Base-by-base conservation (phyloP, 305 asterid genomes). In the Solanum hybrid region DNA sequence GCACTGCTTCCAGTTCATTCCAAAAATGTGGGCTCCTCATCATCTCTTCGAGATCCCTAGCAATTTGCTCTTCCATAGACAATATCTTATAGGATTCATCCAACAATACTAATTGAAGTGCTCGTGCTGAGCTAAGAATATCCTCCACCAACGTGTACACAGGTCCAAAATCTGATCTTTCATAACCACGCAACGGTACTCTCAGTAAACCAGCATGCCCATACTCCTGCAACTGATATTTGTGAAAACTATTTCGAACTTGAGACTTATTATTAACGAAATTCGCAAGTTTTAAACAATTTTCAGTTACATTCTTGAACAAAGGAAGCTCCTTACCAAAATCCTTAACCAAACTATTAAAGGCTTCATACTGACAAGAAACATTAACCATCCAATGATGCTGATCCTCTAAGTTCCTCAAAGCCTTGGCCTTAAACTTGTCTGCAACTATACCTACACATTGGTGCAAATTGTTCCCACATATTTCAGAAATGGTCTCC, bases 381-480 rank as follows among this genome's bases (percentile, higher is more conserved):
- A 97, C 93, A 89, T 97, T 97, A 67, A 97, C 98, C 99, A 97
- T 96, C 99, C 99, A 96, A 24, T 92, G 95, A 90, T 97, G 96
- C 86, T 93, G 97, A 89, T 90, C 93, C 92, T 97, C 99, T 40
- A 97, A 89, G 91, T 92, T 94, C 90, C 93, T 92, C 93, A 97
- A 92, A 5, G 99, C 98, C 89, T 94, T 96, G 28, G 94, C 92
- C 91, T 96, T 97, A 39, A 94, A 96, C 96, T 92, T 97, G 93
- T 97, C 99, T 26, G 99, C 95, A 80, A 97, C 98, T 40, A 97
- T 94, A 18, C 99, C 99, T 1, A 95, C 98, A 87, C 99, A 97
- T 87, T 94, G 97, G 11, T 92, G 96, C 39, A 95, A 93, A 4
- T 89, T 84, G 90, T 91, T 95, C 85, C 98, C 97, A 90, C 97